Conservation (phyloP, 805 yeast genomes). For the Priceomyces melissophilus region DNA sequence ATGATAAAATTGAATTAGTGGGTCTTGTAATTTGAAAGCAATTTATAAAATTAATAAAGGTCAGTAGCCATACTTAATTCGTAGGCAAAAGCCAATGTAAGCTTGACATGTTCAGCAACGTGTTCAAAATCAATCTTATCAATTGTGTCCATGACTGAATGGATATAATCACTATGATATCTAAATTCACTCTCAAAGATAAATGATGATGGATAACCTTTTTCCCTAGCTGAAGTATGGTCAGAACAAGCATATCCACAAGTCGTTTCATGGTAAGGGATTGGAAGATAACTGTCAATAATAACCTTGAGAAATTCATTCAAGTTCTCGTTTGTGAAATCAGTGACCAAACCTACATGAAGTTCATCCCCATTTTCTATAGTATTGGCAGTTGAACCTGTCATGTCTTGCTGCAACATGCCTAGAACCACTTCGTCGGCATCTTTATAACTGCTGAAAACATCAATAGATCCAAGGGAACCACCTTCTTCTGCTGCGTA, state of each 20-base stretch:
- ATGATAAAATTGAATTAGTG: too few relatives aligned
- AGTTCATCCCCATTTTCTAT: constrained; percentile 50
- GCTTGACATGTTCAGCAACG: constrained; percentile 73
- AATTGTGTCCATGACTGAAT: constrained; percentile 73
- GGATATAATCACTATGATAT: constrained; percentile 66
- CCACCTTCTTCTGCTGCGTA: constrained; percentile 97
- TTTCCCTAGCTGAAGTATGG: constrained; percentile 79
- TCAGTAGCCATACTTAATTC: constrained; percentile 54
- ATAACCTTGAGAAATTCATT: constrained; percentile 60
- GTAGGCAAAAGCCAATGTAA: constrained; percentile 67
- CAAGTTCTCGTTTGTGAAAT: constrained; percentile 55
- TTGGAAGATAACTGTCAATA: constrained; percentile 58
- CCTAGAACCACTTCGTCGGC: constrained; percentile 56
- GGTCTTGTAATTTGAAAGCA: too few relatives aligned
- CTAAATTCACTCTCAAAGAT: constrained; percentile 74
- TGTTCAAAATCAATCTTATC: constrained; percentile 78
- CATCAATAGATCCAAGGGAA: constrained; percentile 76
- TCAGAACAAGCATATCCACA: constrained; percentile 96
- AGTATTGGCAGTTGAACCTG: constrained; percentile 65
- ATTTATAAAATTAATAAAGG: constrained; percentile 1
- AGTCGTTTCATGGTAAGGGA: constrained; percentile 67
- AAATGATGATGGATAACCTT: constrained; percentile 82
- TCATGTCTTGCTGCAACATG: constrained; percentile 94
- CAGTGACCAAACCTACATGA: constrained; percentile 77
- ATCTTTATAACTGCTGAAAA: constrained; percentile 55